Base-by-base conservation (phyloP, 371 early-diverging fungal species). In the Mucor sp. region DNA sequence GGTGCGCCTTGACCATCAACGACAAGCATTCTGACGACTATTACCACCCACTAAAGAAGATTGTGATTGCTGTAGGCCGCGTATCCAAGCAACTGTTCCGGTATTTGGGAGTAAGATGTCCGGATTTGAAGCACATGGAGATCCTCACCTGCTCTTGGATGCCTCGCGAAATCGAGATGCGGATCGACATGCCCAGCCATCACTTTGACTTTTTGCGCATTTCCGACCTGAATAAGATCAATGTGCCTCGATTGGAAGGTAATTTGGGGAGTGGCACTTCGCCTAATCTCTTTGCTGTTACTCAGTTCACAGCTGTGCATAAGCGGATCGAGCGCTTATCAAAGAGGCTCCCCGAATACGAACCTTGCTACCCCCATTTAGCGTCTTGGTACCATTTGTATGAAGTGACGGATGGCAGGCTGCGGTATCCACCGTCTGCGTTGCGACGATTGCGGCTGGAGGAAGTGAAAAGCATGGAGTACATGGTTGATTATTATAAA, bases 341-440 rank as follows among this genome's bases (percentile, higher is more conserved):
- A 32, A 32, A 48, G 21, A 30, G 58, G 35, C 4, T 35, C 21
- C 12, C 21, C 15, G 55, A 53, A 17, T 33, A 12, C 5, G 37
- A 35, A 6, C 44, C 44, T 7, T 44, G 6, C 19, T n/a, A 33
- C 7, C 33, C 33, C 19, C 19, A n/a, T n/a, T 12, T 59, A 6
- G 43, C 62, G 4, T 21, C 56, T n/a, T 70, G 61, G 65, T 66
- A 70, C 21, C 66, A 70, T 59, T 19, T 70, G 6, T 66, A 70
- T 44, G 62, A 70, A 47, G 21, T 28, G 23, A 41, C 57, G 19
- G 59, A 62, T 17, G 33, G 62, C 1, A 33, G 62, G 3, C 12
- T 17, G 3, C 23, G 62, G 2, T 68, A 63, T 15, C 63, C 63
- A 30, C 63, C 69, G 21, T 63, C 59, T 15, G 25, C 19, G 19